Evolutionary conservation across 2,329 filamentous ascomycete species (phyloP).

Genomic region (Botryosphaeria agaves): DNA sequence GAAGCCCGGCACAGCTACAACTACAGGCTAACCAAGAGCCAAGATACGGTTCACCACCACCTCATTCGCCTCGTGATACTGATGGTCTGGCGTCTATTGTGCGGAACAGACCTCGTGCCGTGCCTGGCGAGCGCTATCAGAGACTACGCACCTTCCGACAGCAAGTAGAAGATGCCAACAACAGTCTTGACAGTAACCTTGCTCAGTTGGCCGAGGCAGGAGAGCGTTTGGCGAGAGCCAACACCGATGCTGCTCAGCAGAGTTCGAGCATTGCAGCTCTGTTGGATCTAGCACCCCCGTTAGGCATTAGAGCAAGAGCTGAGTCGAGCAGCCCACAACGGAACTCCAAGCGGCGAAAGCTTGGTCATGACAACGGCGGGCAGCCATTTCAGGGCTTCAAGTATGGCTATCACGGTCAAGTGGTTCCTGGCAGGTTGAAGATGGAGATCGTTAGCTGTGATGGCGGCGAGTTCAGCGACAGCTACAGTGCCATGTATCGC

Average conservation of each 20-base stretch:
- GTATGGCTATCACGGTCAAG: slow-evolving; percentile 78
- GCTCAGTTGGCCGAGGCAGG: slow-evolving; percentile 5
- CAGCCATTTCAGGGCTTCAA: slow-evolving; percentile 33
- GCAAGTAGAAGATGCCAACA: slow-evolving; percentile 11
- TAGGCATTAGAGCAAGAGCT: too few species aligned
- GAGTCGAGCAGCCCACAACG: too few species aligned
- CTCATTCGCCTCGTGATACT: background rate
- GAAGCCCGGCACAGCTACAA: slow-evolving; percentile 2
- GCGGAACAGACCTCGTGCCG: slow-evolving; percentile 11
- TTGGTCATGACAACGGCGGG: slow-evolving; percentile 14
- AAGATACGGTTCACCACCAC: background rate
- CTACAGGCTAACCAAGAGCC: background rate
- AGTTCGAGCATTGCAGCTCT: slow-evolving; percentile 2
- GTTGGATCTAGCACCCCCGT: slow-evolving; percentile 2
- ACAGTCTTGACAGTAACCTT: background rate
- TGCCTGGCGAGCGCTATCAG: slow-evolving; percentile 18
- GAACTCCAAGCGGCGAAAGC: slow-evolving; percentile 24
- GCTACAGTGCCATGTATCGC: slow-evolving; percentile 32
- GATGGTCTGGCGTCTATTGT: background rate
- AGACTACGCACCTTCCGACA: slow-evolving; percentile 14
- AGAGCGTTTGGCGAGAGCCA: slow-evolving; percentile 5
- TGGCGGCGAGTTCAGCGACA: slow-evolving; percentile 50
- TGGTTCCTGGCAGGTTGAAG: slow-evolving; percentile 60
- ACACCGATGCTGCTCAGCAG: too few species aligned
- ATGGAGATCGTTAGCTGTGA: slow-evolving; percentile 89